A percentile compares a stretch with the other conserved stretches of the same genome.
Conservation (phyloP, 768 basidiomycete genomes). For the Cystofilobasidium ferigula region DNA sequence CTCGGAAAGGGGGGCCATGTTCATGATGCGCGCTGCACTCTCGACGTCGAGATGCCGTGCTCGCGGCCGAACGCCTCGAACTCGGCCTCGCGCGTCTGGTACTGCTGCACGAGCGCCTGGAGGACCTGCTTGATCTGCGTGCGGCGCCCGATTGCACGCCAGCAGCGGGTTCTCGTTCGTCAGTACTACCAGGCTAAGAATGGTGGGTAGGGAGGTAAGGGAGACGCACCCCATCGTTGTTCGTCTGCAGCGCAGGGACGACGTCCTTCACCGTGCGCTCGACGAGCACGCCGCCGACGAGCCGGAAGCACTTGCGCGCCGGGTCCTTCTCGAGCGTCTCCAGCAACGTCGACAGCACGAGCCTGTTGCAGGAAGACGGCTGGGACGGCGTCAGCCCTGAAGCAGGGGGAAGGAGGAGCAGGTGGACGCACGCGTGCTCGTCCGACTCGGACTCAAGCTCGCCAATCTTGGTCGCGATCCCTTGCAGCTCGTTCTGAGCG, state of each 20-base stretch:
- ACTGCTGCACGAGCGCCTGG: conserved; percentile 65
- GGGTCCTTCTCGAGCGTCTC: conserved; percentile 75
- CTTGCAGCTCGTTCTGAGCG: conserved; percentile 63
- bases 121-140: conserved; percentile 71
- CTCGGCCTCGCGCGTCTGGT: conserved; percentile 48
- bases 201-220: too few relatives aligned
- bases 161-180: too few relatives aligned
- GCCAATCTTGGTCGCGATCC: conserved; percentile 85
- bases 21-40: conserved; percentile 13
- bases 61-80: conserved; percentile 36
- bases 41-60: conserved; percentile 44
- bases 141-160: too few relatives aligned
- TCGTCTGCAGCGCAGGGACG: conserved; percentile 78
- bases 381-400: background rate
- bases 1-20: background rate
- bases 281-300: conserved; percentile 90
- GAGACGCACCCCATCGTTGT: conserved; percentile 65
- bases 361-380: conserved; percentile 41
- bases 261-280: conserved; percentile 93
- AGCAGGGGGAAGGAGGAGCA: background rate
- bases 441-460: conserved; percentile 94
- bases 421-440: conserved; percentile 66
- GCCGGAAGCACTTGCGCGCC: conserved; percentile 85
- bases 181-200: too few relatives aligned
- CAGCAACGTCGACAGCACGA: conserved; percentile 76